A percentile compares a stretch with the other conserved stretches of the same genome.
These are phyloP conservation scores for Fusarium pseudonygamai DNA, from an alignment of 2,329 filamentous ascomycete species.

Conservation along the genomic window DNA sequence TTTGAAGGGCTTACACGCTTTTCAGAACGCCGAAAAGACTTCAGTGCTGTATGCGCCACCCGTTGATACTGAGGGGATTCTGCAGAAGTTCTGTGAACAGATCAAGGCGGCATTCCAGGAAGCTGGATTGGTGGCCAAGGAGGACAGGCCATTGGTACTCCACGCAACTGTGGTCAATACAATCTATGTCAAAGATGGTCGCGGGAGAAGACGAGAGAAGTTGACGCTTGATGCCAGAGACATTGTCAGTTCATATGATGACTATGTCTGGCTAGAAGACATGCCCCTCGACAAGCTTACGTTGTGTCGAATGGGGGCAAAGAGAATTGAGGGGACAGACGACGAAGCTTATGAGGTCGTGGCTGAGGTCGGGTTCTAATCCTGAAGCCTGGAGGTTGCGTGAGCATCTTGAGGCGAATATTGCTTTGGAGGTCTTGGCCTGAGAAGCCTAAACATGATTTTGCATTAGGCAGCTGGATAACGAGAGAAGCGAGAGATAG, in stretches of 20 bases:
- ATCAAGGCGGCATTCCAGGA: constrained; percentile 64
- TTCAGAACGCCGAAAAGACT: constrained; percentile 66
- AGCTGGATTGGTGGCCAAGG: constrained; percentile 64
- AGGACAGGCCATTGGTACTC: constrained; percentile 72
- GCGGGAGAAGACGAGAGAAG: constrained; percentile 46
- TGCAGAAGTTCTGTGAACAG: constrained; percentile 67
- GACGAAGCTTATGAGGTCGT: constrained; percentile 65
- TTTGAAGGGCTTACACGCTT: constrained; percentile 66
- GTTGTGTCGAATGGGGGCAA: constrained; percentile 90
- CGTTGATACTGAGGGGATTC: constrained; percentile 57
- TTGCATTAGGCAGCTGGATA: background rate
- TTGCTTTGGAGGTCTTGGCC: background rate
- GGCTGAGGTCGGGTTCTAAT: constrained; percentile 56
- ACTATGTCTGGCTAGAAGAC: constrained; percentile 75
- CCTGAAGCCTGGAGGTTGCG: constrained; percentile 17
- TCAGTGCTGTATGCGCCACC: constrained; percentile 74
- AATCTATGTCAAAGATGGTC: constrained; percentile 69
- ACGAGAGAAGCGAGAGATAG: background rate
- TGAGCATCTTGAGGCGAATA: background rate
- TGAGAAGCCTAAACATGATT: background rate
- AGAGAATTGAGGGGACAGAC: constrained; percentile 64
- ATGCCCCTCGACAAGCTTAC: constrained; percentile 75
- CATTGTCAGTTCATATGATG: constrained; percentile 68
- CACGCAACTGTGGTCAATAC: constrained; percentile 92
- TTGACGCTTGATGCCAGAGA: constrained; percentile 64